These are phyloP conservation scores for Pichia cabralensis DNA, from an alignment of 805 yeast genomes.

Conservation along the genomic window DNA sequence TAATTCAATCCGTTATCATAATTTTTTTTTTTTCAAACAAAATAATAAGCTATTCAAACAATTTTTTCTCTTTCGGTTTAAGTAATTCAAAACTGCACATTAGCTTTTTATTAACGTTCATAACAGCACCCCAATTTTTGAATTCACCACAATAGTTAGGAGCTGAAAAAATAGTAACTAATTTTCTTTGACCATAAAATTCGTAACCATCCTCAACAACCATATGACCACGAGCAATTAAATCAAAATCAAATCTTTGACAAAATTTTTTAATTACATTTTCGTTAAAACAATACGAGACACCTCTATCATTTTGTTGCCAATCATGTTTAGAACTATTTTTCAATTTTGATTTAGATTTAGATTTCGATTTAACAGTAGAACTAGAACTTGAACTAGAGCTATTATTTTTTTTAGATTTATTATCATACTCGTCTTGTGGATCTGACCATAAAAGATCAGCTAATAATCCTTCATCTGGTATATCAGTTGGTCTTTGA, in stretches of 20 bases:
- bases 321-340: slow-evolving; percentile 33
- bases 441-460: slow-evolving; percentile 84
- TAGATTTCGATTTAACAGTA: neutral
- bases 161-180: slow-evolving; percentile 74
- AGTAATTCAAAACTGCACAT: slow-evolving; percentile 65
- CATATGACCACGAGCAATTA: slow-evolving; percentile 80
- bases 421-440: slow-evolving; percentile 27
- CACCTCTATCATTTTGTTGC: slow-evolving; percentile 80
- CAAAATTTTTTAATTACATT: slow-evolving; percentile 66
- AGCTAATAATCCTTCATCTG: slow-evolving; percentile 68
- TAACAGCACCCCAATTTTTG: slow-evolving; percentile 71
- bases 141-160: slow-evolving; percentile 82
- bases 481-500: slow-evolving; percentile 75
- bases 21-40: too few species aligned
- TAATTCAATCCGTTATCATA: too few species aligned
- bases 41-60: too few species aligned
- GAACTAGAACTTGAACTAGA: neutral
- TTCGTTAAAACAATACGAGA: slow-evolving; percentile 66
- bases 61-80: slow-evolving; percentile 8
- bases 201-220: slow-evolving; percentile 86
- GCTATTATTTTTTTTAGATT: neutral
- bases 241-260: slow-evolving; percentile 56
- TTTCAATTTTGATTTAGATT: slow-evolving; percentile 1
- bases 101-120: slow-evolving; percentile 58
- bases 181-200: slow-evolving; percentile 61